These are phyloP conservation scores for Lenzites betulinus DNA, from an alignment of 768 basidiomycete genomes.

Conservation along the genomic window DNA sequence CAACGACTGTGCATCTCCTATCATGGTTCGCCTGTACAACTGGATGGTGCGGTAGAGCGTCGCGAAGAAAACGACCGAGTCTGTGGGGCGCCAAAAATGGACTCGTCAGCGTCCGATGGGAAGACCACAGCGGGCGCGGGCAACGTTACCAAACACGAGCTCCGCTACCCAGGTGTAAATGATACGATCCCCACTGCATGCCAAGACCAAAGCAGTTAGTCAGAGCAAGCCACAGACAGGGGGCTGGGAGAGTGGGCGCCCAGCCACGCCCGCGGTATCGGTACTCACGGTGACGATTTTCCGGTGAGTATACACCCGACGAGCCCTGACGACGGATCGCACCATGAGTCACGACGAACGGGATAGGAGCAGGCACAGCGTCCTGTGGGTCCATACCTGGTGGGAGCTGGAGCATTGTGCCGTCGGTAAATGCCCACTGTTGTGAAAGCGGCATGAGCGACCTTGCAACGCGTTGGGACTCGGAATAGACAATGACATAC, in stretches of 20 bases:
- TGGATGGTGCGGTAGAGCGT: conserved; percentile 27
- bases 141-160: conserved; percentile 26
- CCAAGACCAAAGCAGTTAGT: not conserved
- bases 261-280: not conserved
- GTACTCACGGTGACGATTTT: conserved; percentile 25
- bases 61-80: conserved; percentile 29
- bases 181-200: conserved; percentile 23
- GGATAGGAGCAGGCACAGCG: not conserved
- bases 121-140: not conserved
- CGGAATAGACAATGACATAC: conserved; percentile 14
- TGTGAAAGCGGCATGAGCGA: not conserved
- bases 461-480: not conserved
- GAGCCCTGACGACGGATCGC: conserved; percentile 20
- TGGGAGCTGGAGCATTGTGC: conserved; percentile 25
- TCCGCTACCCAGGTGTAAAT: conserved; percentile 33
- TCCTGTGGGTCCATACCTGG: conserved; percentile 20
- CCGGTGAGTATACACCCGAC: conserved; percentile 31
- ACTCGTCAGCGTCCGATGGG: not conserved
- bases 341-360: not conserved
- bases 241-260: not conserved
- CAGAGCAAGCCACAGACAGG: not conserved
- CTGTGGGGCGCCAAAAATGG: conserved; percentile 7
- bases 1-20: conserved; percentile 24
- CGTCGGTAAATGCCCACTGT: conserved; percentile 32
- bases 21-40: conserved; percentile 21